Base-by-base conservation (phyloP, 164 flowering plant species). In the Nymphaea thermarum region DNA sequence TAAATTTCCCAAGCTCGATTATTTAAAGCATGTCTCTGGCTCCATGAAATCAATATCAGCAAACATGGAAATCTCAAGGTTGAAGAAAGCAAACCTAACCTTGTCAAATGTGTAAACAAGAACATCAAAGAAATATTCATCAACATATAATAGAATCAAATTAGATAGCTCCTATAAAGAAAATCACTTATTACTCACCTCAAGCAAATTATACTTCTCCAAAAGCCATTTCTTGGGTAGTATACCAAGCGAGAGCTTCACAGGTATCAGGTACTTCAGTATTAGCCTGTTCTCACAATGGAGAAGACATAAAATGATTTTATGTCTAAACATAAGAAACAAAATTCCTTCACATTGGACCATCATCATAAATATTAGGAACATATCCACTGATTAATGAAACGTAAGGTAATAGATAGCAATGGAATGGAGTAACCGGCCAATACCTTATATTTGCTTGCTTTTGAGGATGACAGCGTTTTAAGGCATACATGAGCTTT, bases 371-470 rank as follows among this genome's bases (percentile, higher is more conserved):
- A 7, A 2, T 47, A 12, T 12, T 5, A 47, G 3, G 55, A 3
- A 47, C 55, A 47, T 47, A 7, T 6, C 55, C 55, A 47, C 55
- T 12, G 3, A 47, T 1, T 25, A 47, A 3, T 47, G 12, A 47
- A 2, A 6, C 2, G 55, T 12, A 47, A 3, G 55, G 3, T 47
- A 12, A 47, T 12, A 3, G 12, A 12, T 12, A 12, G 5, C 7
- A 17, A 65, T 65, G 77, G 69, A 73, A 80, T 60, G 47, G 80
- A 71, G 79, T 70, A 77, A 71, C 77, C 60, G 75, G 76, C 70
- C 66, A 88, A 67, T 62, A 95, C 99, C 99, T 95, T 84, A 92
- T 86, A 81, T 92, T 95, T 67, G 82, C 82, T 78, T 90, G 86
- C 64, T 80, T 79, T 8, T n/a, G 74, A 68, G 88, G 86, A 76